Conservation (phyloP, 768 basidiomycete species). For the Amanita rimosa region DNA sequence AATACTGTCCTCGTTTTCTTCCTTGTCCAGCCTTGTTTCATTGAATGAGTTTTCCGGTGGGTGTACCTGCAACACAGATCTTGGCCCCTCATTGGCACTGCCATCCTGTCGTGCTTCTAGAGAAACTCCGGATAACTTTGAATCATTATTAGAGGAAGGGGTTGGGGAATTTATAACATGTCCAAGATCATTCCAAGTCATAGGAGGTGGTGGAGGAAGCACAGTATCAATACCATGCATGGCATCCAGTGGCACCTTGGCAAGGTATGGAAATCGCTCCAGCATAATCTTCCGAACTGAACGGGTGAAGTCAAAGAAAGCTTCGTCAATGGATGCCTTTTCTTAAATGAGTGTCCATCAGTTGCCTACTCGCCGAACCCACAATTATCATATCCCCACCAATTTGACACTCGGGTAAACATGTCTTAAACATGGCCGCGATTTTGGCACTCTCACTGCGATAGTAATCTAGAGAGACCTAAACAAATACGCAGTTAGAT, state of each 20-base stretch:
- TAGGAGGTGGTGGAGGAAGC: conserved; percentile 59
- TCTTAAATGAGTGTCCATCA: conserved; percentile 34
- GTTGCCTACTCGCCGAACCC: background rate
- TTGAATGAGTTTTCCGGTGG: background rate
- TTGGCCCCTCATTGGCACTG: background rate
- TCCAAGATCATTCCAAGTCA: conserved; percentile 52
- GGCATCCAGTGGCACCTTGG: conserved; percentile 54
- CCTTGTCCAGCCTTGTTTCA: background rate
- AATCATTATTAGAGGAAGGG: conserved; percentile 11
- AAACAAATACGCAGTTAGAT: background rate
- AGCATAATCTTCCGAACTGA: conserved; percentile 71
- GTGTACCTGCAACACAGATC: background rate
- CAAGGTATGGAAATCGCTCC: conserved; percentile 66
- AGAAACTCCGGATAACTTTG: background rate
- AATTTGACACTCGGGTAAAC: conserved; percentile 69
- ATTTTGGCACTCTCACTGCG: conserved; percentile 86
- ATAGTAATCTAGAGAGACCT: conserved; percentile 93
- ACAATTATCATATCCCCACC: conserved; percentile 35
- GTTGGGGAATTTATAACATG: conserved; percentile 33
- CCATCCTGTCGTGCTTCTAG: background rate
- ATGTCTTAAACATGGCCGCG: conserved; percentile 69
- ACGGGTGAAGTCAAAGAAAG: conserved; percentile 84
- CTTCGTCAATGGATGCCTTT: conserved; percentile 96
- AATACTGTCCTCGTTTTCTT: conserved; percentile 17
- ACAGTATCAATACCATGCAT: conserved; percentile 65